Evolutionary conservation across 2,329 filamentous ascomycete species (phyloP).

Genomic region (Diaporthe nobilis): DNA sequence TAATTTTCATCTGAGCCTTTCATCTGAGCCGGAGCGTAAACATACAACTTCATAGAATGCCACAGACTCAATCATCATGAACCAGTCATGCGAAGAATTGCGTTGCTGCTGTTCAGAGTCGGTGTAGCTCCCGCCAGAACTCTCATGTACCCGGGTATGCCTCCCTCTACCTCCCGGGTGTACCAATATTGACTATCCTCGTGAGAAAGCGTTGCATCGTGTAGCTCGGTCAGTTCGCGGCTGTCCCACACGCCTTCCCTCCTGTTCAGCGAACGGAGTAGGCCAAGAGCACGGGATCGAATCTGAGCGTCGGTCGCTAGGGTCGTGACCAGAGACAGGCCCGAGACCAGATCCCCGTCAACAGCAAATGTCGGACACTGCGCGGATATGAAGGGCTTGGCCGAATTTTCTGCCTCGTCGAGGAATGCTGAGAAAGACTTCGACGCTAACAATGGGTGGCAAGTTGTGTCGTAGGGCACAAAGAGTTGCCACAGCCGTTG

Average conservation of each 20-base stretch:
- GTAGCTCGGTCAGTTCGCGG: background rate
- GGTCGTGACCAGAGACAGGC: background rate
- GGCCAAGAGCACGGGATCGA: background rate
- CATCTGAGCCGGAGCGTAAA: no score
- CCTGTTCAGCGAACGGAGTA: constrained; percentile 14
- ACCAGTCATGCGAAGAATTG: constrained; percentile 5
- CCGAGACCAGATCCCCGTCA: background rate
- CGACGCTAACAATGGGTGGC: background rate
- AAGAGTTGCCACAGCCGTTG: constrained; percentile 1
- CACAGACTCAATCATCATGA: background rate
- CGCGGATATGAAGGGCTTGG: constrained; percentile 1
- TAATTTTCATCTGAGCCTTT: no score
- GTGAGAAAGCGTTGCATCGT: constrained; percentile 3
- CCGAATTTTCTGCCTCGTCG: background rate
- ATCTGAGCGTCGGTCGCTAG: background rate
- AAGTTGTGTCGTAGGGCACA: background rate
- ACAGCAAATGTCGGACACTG: background rate
- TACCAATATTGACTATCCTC: constrained; percentile 8
- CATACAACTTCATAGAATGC: no score
- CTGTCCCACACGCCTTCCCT: constrained; percentile 14
- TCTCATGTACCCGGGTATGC: constrained; percentile 14
- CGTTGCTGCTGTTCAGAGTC: background rate
- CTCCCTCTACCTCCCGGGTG: background rate
- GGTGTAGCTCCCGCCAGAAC: background rate
- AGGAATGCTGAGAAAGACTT: background rate